Evolutionary conservation across 306 rosid species (phyloP).

Genomic region (Hippophae rhamnoides): DNA sequence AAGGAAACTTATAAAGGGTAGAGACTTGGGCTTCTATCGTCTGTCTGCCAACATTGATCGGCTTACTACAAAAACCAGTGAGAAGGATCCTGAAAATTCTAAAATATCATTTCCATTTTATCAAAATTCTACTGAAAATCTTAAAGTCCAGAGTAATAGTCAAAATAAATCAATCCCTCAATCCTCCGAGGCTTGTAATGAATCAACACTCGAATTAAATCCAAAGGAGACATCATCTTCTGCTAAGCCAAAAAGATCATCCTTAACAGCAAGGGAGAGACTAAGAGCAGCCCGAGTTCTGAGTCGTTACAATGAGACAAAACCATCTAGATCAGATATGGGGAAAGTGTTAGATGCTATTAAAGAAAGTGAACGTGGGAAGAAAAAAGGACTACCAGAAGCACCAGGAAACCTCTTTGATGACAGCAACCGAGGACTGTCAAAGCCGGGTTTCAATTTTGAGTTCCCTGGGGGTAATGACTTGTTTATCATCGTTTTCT

Average conservation of each 20-base stretch:
- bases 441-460: constrained; percentile 63
- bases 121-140: constrained; percentile 19
- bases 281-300: constrained; percentile 74
- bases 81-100: constrained; percentile 28
- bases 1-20: constrained; percentile 36
- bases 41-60: constrained; percentile 59
- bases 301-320: constrained; percentile 44
- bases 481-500: constrained; percentile 46
- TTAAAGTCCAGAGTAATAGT: constrained; percentile 26
- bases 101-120: constrained; percentile 26
- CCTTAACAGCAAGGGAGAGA: constrained; percentile 72
- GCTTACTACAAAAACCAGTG: constrained; percentile 43
- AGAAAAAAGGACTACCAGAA: constrained; percentile 76
- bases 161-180: constrained; percentile 28
- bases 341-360: constrained; percentile 71
- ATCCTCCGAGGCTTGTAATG: constrained; percentile 37
- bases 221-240: constrained; percentile 27
- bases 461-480: constrained; percentile 72
- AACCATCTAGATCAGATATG: constrained; percentile 52
- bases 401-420: constrained; percentile 82
- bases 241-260: constrained; percentile 28
- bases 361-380: constrained; percentile 72
- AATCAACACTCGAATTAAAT: constrained; percentile 19
- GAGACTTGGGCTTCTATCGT: constrained; percentile 27
- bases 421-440: constrained; percentile 76